Conservation (phyloP, 768 basidiomycete genomes). For the Auriscalpium vulgare region DNA sequence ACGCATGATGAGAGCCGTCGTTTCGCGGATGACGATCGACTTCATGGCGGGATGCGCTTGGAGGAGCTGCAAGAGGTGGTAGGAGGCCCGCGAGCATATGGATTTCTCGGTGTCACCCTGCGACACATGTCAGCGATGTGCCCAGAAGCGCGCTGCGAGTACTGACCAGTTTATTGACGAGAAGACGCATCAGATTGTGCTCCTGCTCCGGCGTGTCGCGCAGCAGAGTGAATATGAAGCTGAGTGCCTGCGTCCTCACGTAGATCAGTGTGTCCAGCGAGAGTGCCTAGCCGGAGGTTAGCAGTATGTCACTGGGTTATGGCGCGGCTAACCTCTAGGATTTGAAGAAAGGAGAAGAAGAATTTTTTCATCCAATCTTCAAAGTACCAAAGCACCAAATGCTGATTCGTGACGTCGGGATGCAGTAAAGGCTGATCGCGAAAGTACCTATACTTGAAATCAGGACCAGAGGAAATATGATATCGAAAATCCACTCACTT, state of each 20-base stretch:
- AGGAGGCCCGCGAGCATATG: conserved; percentile 83
- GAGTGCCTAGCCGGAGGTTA: conserved; percentile 42
- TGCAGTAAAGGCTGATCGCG: conserved; percentile 77
- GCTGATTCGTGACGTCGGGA: conserved; percentile 55
- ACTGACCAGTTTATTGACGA: conserved; percentile 89
- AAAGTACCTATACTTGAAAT: conserved; percentile 58
- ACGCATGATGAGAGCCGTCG: conserved; percentile 69
- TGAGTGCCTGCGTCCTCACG: conserved; percentile 78
- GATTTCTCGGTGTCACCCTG: conserved; percentile 83
- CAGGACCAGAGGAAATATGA: neutral
- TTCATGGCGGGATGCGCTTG: conserved; percentile 95
- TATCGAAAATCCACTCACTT: conserved; percentile 41
- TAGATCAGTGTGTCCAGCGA: conserved; percentile 83
- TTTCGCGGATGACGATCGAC: conserved; percentile 77
- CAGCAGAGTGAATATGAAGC: conserved; percentile 71
- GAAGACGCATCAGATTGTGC: conserved; percentile 85
- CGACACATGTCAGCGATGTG: neutral
- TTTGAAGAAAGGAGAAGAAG: conserved; percentile 86
- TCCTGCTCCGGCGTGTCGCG: conserved; percentile 94
- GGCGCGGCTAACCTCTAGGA: conserved; percentile 61
- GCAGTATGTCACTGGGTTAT: neutral
- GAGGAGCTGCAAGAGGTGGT: conserved; percentile 81
- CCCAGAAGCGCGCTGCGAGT: neutral
- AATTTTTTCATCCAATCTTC: conserved; percentile 98
- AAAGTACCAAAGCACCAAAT: conserved; percentile 80